Evolutionary conservation across 768 basidiomycete genomes (phyloP).

Genomic region (Tulasnella sp.): DNA sequence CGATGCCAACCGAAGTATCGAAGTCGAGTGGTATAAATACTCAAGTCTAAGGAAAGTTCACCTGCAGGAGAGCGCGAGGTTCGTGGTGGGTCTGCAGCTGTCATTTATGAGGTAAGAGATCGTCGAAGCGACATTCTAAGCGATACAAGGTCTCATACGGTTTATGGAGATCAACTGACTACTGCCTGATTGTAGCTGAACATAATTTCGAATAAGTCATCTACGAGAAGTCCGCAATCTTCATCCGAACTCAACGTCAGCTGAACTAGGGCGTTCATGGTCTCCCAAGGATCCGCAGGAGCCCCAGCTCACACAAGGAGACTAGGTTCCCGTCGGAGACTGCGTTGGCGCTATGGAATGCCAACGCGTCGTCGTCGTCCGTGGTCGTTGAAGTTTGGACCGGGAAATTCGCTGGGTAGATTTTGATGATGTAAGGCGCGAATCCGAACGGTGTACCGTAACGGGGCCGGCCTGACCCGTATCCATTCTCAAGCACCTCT

Average conservation of each 20-base stretch:
- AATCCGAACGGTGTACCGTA: slow-evolving; percentile 1
- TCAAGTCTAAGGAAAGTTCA: background rate
- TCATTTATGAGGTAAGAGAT: background rate
- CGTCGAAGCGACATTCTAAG: background rate
- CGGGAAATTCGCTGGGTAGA: background rate
- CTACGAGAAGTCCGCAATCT: background rate
- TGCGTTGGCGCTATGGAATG: slow-evolving; percentile 3
- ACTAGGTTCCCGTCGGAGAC: slow-evolving; percentile 1
- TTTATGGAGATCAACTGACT: background rate
- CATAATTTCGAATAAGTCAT: slow-evolving; percentile 19
- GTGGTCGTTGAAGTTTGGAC: slow-evolving; percentile 12
- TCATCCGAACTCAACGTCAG: slow-evolving; percentile 19
- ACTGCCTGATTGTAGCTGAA: slow-evolving; percentile 1
- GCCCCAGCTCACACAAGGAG: background rate
- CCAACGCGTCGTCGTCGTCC: slow-evolving; percentile 12
- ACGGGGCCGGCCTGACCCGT: slow-evolving; percentile 7
- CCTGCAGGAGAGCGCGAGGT: background rate
- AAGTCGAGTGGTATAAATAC: background rate
- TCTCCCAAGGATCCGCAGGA: slow-evolving; percentile 11
- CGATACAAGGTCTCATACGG: background rate
- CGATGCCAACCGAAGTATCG: background rate
- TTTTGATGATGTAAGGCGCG: background rate
- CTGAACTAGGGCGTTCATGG: background rate
- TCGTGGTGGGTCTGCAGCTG: background rate
- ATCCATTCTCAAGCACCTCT: slow-evolving; percentile 2